phyloP scores from a whole-genome alignment of 2,329 filamentous ascomycete genomes.

The Incumbomyces delicatus region DNA sequence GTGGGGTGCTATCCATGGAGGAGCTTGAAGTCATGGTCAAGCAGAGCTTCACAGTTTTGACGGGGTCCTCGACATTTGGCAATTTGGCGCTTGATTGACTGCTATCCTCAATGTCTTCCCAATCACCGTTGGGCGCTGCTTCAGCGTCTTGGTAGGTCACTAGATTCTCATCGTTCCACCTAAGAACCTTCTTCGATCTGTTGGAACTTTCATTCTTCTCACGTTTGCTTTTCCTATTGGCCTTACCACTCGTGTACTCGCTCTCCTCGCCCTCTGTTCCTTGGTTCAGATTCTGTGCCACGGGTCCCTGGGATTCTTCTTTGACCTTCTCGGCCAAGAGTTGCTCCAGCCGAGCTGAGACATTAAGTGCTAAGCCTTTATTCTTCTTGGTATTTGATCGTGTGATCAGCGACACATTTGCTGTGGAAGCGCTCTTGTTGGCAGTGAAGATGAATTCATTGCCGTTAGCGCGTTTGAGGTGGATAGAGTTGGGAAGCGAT shows the following conservation, averaged over 20 bases:
- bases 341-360: constrained; percentile 14
- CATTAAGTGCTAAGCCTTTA: constrained; percentile 26
- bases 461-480: constrained; percentile 35
- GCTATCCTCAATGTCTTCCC: constrained; percentile 5
- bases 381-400: constrained; percentile 35
- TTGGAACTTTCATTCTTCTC: constrained; percentile 1
- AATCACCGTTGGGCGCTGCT: neutral
- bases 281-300: neutral
- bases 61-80: neutral
- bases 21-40: neutral
- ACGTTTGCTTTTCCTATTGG: neutral
- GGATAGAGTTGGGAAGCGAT: constrained; percentile 29
- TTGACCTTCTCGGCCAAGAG: constrained; percentile 14
- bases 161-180: constrained; percentile 7
- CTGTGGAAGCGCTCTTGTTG: constrained; percentile 30
- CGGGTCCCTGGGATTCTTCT: neutral
- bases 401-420: constrained; percentile 33
- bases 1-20: too few species aligned
- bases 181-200: constrained; percentile 4
- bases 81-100: neutral
- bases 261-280: constrained; percentile 3
- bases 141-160: constrained; percentile 3
- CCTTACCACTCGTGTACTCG: neutral
- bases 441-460: constrained; percentile 35
- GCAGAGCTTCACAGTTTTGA: neutral